A percentile compares a stretch with the other conserved stretches of the same genome.
phyloP scores from a whole-genome alignment of 2,329 filamentous ascomycete species.

The Plenodomus biglobosus region DNA sequence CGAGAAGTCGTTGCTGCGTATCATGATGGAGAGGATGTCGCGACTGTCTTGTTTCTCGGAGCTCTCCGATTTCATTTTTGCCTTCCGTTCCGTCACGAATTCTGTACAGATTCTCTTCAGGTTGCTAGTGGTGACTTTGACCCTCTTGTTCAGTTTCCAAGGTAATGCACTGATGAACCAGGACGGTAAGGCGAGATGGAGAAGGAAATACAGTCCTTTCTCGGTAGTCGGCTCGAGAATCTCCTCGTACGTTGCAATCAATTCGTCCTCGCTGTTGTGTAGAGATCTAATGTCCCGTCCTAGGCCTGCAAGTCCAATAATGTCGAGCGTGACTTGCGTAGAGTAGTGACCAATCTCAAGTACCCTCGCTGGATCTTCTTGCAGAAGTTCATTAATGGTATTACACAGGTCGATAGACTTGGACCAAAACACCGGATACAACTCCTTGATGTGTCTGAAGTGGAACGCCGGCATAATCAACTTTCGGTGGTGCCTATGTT shows the following conservation, averaged over 20 bases:
- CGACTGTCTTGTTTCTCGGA: conserved; percentile 36
- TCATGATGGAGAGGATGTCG: conserved; percentile 53
- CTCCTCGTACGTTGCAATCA: conserved; percentile 48
- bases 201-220: conserved; percentile 50
- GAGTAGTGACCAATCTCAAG: conserved; percentile 49
- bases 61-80: conserved; percentile 38
- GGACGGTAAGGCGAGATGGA: conserved; percentile 43
- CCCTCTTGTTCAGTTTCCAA: conserved; percentile 50
- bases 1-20: conserved; percentile 56
- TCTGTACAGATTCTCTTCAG: conserved; percentile 48
- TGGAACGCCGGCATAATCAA: conserved; percentile 79
- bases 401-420: conserved; percentile 70
- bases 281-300: conserved; percentile 49
- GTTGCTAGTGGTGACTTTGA: conserved; percentile 41
- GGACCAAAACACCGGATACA: conserved; percentile 82
- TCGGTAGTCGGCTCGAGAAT: conserved; percentile 51
- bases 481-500: conserved; percentile 62
- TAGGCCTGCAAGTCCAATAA: conserved; percentile 51
- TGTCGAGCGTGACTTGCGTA: conserved; percentile 50
- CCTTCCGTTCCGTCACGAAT: conserved; percentile 54
- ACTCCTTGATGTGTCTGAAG: conserved; percentile 81
- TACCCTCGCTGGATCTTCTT: conserved; percentile 43
- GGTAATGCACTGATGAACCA: conserved; percentile 48
- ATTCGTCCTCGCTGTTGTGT: conserved; percentile 46
- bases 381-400: conserved; percentile 59